Conservation (phyloP, 2,329 filamentous ascomycete species). For the Dactylellina haptotyla region DNA sequence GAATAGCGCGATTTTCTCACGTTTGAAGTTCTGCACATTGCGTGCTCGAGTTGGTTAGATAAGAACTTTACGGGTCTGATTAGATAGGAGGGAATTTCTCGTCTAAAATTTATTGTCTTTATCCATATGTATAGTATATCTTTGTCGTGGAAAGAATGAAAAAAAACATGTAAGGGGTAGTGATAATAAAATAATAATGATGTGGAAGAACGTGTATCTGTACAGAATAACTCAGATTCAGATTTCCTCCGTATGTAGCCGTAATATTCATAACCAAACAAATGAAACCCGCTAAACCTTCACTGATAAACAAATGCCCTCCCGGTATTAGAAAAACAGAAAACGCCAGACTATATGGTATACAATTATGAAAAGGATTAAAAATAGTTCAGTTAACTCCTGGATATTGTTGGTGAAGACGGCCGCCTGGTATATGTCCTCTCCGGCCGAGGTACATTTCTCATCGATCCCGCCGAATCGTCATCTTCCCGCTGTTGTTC, state of each 20-base stretch:
- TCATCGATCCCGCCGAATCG: neutral
- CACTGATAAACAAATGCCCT: neutral
- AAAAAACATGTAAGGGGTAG: too few relatives aligned
- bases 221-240: neutral
- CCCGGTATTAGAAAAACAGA: neutral
- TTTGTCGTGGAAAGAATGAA: too few relatives aligned
- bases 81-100: too few relatives aligned
- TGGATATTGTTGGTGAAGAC: conserved; percentile 29
- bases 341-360: neutral
- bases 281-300: neutral
- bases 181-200: too few relatives aligned
- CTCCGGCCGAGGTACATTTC: neutral
- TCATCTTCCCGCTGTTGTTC: neutral
- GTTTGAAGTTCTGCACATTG: too few relatives aligned
- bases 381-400: neutral
- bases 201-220: neutral
- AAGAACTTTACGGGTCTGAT: too few relatives aligned
- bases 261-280: neutral
- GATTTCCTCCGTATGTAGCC: neutral
- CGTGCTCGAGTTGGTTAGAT: too few relatives aligned
- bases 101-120: too few relatives aligned
- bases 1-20: too few relatives aligned
- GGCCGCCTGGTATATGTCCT: conserved; percentile 10
- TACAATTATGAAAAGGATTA: neutral
- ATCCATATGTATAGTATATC: too few relatives aligned